Conservation (phyloP, 257 asterid genomes). For the Solanum tacnaense region DNA sequence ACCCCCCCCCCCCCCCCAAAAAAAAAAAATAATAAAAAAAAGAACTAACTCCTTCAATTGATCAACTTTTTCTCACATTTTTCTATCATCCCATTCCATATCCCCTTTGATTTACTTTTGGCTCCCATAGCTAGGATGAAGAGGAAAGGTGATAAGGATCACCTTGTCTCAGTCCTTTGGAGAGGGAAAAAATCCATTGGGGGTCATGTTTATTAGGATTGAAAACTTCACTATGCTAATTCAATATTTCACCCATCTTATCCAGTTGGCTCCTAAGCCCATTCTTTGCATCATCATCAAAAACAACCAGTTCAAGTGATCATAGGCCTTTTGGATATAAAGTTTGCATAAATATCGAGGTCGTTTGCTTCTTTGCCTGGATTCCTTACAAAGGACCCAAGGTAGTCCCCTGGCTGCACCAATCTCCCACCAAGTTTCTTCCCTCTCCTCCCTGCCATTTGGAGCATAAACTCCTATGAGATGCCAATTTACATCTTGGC, state of each 20-base stretch:
- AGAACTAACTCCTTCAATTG: neutral
- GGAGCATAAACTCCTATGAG: neutral
- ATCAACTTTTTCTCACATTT: no score
- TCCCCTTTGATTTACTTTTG: neutral
- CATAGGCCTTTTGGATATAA: neutral
- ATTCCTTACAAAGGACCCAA: neutral
- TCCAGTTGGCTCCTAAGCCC: neutral
- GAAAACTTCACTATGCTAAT: neutral
- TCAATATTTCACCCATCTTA: neutral
- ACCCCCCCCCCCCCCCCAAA: no score
- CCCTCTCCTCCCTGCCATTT: neutral
- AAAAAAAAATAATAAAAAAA: no score
- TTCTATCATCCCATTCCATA: neutral
- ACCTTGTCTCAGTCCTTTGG: neutral
- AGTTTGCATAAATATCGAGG: neutral
- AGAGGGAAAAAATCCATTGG: neutral
- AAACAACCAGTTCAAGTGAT: neutral
- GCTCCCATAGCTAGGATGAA: neutral
- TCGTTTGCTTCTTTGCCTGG: neutral
- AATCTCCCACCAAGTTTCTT: neutral
- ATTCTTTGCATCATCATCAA: neutral
- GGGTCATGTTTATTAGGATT: neutral
- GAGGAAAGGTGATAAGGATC: neutral
- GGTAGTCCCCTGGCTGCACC: neutral
- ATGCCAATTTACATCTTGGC: neutral